Evolutionary conservation across 2,329 filamentous ascomycete genomes (phyloP), one percentile per base, ranked within the genome.

Genomic region (Botrytis hyacinthi): DNA sequence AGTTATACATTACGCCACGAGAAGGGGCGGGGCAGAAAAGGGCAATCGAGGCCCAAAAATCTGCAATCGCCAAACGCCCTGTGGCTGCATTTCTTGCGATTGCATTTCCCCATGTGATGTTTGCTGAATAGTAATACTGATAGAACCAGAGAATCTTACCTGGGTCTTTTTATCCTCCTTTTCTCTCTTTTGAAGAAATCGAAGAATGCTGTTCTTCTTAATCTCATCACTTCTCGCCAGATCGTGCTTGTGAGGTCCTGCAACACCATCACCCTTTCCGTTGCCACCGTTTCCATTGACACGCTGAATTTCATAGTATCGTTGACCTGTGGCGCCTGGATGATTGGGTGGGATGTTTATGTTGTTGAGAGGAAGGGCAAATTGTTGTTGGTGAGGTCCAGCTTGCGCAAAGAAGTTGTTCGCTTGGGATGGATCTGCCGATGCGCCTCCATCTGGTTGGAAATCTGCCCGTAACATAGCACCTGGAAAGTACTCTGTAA

Each of bases 221-320:
- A 95, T 91, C 75, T 90, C 88, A 80, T 95, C 93, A 78, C 92
- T 94, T 78, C 91, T 91, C 72, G 89, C 89, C 12, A 95, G 82
- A 0, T 87, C 87, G 81, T 95, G 93, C 77, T 91, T 91, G 80
- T 95, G 93, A n/a, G 90, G 89, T 14, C 91, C 91, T 32, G 89
- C 86, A 62, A 91, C 86, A 10, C 90, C 90, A 76, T 93, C 91
- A 12, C 88, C 87, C 80, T 92, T 92, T 4, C 90, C 91, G 79
- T 93, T 93, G 0, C 87, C 90, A 1, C 91, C 91, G 78, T 92
- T 93, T 0, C 92, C 92, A 82, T 94, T 93, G 10, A 94, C 92
- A 57, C 92, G 86, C 79, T 94, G 92, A 65, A 94, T 90, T 0
- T 92, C 93, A 84, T 92, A 94, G 79, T 90, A 90, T 76, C 86